A percentile compares a stretch with the other conserved stretches of the same genome.
Evolutionary conservation across 257 asterid genomes (phyloP).

Genomic region (Solanum raphanifolium): DNA sequence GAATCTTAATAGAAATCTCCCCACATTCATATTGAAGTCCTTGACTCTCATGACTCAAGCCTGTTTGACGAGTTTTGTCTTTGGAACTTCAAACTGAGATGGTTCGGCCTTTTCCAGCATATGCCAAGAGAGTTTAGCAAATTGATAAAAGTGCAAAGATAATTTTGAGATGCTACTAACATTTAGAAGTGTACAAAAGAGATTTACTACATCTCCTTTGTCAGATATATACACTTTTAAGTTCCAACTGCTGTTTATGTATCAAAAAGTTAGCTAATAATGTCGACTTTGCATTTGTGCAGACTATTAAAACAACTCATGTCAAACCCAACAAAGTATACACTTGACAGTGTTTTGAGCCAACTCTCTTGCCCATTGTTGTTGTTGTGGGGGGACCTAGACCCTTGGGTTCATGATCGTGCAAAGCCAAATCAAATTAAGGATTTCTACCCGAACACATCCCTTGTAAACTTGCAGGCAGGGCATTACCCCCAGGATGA

Average conservation of each 20-base stretch:
- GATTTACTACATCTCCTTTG: not conserved
- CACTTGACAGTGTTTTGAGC: conserved; percentile 58
- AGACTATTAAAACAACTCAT: conserved; percentile 69
- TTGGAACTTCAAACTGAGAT: not conserved
- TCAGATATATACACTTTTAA: not conserved
- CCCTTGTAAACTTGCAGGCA: conserved; percentile 65
- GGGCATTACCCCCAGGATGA: conserved; percentile 97
- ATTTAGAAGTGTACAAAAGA: not conserved
- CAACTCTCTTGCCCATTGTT: conserved; percentile 73
- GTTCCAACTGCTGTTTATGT: not conserved
- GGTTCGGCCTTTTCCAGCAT: not conserved
- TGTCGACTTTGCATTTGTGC: conserved; percentile 4
- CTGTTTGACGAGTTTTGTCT: not conserved
- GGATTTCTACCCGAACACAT: conserved; percentile 59
- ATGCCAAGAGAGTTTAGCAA: not conserved
- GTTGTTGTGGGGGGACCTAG: conserved; percentile 84
- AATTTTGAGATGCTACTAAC: not conserved
- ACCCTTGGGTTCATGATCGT: conserved; percentile 79
- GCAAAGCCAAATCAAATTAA: conserved; percentile 66
- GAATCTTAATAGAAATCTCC: not conserved
- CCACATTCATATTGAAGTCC: not conserved
- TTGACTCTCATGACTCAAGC: not conserved
- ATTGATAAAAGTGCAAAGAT: not conserved
- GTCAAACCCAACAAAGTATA: conserved; percentile 67
- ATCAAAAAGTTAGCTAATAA: not conserved